A percentile compares a stretch with the other conserved stretches of the same genome.
These are phyloP conservation scores for Ceratocystis colombiana DNA, from an alignment of 2,329 filamentous ascomycete genomes.

Conservation along the genomic window DNA sequence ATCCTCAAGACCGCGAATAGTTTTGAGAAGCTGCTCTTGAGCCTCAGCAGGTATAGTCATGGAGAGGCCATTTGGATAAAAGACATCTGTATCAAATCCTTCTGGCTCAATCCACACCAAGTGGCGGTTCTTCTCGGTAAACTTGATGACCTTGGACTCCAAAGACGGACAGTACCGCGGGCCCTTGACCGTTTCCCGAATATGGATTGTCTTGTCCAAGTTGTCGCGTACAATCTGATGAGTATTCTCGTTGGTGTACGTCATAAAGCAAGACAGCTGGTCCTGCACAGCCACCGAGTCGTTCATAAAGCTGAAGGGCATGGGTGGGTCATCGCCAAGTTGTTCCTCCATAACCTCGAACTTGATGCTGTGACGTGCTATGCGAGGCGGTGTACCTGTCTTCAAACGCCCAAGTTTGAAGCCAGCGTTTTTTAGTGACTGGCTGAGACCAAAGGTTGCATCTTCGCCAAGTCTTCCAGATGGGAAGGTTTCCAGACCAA, in stretches of 20 bases:
- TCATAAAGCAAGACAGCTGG: conserved; percentile 78
- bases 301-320: conserved; percentile 87
- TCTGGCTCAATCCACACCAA: conserved; percentile 97
- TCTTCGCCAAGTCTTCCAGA: conserved; percentile 89
- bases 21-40: conserved; percentile 75
- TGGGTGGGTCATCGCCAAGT: conserved; percentile 71
- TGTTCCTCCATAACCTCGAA: conserved; percentile 63
- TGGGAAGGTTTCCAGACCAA: conserved; percentile 73
- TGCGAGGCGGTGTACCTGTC: conserved; percentile 85
- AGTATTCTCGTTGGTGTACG: conserved; percentile 71
- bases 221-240: conserved; percentile 80
- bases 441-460: conserved; percentile 84
- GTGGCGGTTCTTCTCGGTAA: conserved; percentile 67
- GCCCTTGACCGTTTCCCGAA: conserved; percentile 86
- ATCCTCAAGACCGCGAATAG: conserved; percentile 77
- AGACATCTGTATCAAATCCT: conserved; percentile 76
- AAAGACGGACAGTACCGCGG: conserved; percentile 92
- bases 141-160: conserved; percentile 87
- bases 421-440: conserved; percentile 76
- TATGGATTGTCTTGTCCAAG: conserved; percentile 92
- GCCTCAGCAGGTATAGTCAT: conserved; percentile 91
- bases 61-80: conserved; percentile 93
- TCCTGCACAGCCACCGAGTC: conserved; percentile 63
- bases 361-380: conserved; percentile 74
- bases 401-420: conserved; percentile 85